Percentiles rank a stretch among this genome's conserved stretches.
phyloP scores from a whole-genome alignment of 371 early-diverging fungal genomes.

The Capniomyces stellatus region DNA sequence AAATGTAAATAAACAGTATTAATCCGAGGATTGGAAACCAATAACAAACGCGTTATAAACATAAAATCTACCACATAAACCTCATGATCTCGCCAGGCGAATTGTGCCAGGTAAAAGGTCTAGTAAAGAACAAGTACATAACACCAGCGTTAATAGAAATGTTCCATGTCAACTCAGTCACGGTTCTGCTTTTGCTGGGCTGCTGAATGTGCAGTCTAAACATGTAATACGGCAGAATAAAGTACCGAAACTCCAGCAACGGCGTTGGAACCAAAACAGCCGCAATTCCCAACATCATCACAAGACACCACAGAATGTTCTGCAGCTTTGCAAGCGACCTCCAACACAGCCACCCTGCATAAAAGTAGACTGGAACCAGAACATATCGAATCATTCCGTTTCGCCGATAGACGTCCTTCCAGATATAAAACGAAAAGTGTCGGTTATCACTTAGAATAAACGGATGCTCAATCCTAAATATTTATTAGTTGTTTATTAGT shows the following conservation, averaged over 20 bases:
- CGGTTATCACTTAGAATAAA: slow-evolving; percentile 89
- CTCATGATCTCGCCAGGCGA: slow-evolving; percentile 48
- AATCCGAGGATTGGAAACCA: too few species aligned
- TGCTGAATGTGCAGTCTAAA: slow-evolving; percentile 40
- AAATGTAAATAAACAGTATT: too few species aligned
- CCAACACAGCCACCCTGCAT: slow-evolving; percentile 26
- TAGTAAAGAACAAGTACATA: slow-evolving; percentile 44
- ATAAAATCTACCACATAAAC: slow-evolving; percentile 90
- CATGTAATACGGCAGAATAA: slow-evolving; percentile 65
- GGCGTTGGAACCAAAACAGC: slow-evolving; percentile 76
- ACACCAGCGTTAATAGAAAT: slow-evolving; percentile 34
- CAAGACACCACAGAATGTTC: slow-evolving; percentile 6
- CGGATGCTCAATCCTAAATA: slow-evolving; percentile 48
- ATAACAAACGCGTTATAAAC: too few species aligned
- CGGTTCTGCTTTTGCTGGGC: slow-evolving; percentile 4
- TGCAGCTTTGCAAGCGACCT: slow-evolving; percentile 9
- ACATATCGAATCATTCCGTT: slow-evolving; percentile 37
- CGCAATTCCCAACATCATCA: slow-evolving; percentile 25
- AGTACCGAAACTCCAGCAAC: slow-evolving; percentile 86
- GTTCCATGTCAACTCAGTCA: slow-evolving; percentile 29
- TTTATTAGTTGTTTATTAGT: slow-evolving; percentile 26
- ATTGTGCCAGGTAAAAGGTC: slow-evolving; percentile 53
- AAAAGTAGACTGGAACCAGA: slow-evolving; percentile 44
- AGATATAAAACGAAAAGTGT: slow-evolving; percentile 87
- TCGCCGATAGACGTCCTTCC: slow-evolving; percentile 54